Evolutionary conservation across 208 protist genomes (phyloP).

Genomic region (Endotrypanum monterogeii): DNA sequence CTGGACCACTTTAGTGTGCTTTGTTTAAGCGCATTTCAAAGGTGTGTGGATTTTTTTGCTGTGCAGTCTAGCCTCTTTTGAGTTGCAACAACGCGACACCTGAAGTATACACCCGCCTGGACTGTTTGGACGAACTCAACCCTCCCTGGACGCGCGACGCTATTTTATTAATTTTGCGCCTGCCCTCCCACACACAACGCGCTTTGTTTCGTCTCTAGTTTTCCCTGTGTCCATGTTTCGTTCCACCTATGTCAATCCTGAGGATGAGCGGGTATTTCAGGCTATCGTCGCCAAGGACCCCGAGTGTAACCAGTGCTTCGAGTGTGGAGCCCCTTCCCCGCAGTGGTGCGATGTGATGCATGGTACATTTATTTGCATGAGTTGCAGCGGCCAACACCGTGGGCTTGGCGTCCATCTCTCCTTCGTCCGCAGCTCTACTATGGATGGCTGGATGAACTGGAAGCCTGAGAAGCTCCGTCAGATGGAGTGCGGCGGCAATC

Average conservation of each 20-base stretch:
- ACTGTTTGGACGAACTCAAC: too few species aligned
- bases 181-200: not conserved
- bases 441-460: conserved; percentile 94
- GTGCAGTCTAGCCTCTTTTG: too few species aligned
- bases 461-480: conserved; percentile 88
- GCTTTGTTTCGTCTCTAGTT: not conserved
- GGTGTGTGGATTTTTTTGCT: too few species aligned
- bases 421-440: conserved; percentile 93
- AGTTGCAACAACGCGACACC: too few species aligned
- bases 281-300: conserved; percentile 71
- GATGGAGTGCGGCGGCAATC: conserved; percentile 91
- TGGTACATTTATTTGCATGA: conserved; percentile 90
- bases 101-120: too few species aligned
- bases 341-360: conserved; percentile 93
- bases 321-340: conserved; percentile 87
- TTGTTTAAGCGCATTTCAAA: too few species aligned
- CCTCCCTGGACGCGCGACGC: too few species aligned
- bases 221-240: conserved; percentile 3
- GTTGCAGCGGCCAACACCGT: conserved; percentile 92
- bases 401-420: conserved; percentile 93
- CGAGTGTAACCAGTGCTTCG: conserved; percentile 88
- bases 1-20: too few species aligned
- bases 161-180: not conserved
- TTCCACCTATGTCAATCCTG: conserved; percentile 43
- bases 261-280: conserved; percentile 66